Evolutionary conservation across 2,329 filamentous ascomycete genomes (phyloP).

Genomic region (Penicillium verrucosum): DNA sequence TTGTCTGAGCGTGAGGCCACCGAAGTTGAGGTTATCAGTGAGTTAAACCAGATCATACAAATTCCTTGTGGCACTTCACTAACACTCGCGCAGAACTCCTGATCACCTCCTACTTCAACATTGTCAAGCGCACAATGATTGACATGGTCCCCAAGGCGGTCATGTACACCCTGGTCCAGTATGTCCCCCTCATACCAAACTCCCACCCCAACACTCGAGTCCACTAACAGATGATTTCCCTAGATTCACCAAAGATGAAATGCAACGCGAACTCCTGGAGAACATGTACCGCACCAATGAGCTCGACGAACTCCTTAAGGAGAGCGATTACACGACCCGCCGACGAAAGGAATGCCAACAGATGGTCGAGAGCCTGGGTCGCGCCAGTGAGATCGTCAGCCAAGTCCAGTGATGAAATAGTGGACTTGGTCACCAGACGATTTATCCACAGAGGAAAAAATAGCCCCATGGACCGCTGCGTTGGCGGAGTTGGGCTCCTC

Average conservation of each 20-base stretch:
- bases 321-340: conserved; percentile 94
- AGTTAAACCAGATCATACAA: conserved; percentile 37
- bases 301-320: conserved; percentile 91
- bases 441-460: neutral
- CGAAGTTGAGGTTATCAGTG: conserved; percentile 98
- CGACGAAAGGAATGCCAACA: conserved; percentile 97
- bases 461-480: conserved; percentile 6
- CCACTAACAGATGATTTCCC: conserved; percentile 14
- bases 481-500: conserved; percentile 18
- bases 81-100: conserved; percentile 66
- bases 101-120: conserved; percentile 96
- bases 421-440: neutral
- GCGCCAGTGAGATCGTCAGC: conserved; percentile 94
- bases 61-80: conserved; percentile 1
- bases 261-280: conserved; percentile 94
- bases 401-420: conserved; percentile 54
- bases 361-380: conserved; percentile 91
- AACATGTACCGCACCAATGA: conserved; percentile 94
- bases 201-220: too few species aligned
- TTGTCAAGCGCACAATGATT: conserved; percentile 96
- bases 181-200: conserved; percentile 44
- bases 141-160: conserved; percentile 99
- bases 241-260: conserved; percentile 94
- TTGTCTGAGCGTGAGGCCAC: conserved; percentile 91
- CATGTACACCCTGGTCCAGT: conserved; percentile 96